Percentiles rank a stretch among this genome's conserved stretches.
Conservation (phyloP, 2,329 filamentous ascomycete genomes). For the Monilinia laxa region DNA sequence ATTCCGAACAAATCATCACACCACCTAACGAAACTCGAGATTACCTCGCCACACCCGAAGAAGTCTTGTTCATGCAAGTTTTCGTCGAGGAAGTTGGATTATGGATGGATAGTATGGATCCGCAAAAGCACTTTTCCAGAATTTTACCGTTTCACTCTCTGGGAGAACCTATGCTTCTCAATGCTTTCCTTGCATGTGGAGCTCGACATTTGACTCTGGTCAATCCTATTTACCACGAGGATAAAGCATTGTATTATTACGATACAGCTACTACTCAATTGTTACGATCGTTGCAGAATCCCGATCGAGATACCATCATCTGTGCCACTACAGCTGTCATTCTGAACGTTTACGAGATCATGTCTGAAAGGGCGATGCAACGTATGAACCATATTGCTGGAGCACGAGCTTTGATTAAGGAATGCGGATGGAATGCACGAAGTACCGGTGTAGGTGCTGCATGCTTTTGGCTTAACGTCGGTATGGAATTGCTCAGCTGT, state of each 20-base stretch:
- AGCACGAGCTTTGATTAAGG: slow-evolving; percentile 80
- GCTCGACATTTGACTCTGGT: slow-evolving; percentile 76
- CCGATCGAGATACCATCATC: slow-evolving; percentile 77
- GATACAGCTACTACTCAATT: slow-evolving; percentile 80
- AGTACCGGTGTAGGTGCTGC: slow-evolving; percentile 77
- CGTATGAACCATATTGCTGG: slow-evolving; percentile 90
- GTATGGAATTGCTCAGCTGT: slow-evolving; percentile 86
- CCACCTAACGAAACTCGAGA: slow-evolving; percentile 52
- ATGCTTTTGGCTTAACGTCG: slow-evolving; percentile 93
- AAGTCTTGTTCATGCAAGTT: slow-evolving; percentile 85
- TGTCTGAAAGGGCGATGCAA: slow-evolving; percentile 76
- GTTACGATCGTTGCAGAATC: slow-evolving; percentile 75
- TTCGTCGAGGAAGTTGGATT: slow-evolving; percentile 87
- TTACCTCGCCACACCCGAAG: slow-evolving; percentile 71
- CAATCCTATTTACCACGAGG: slow-evolving; percentile 68
- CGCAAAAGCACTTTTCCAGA: slow-evolving; percentile 80
- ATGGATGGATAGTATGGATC: slow-evolving; percentile 94
- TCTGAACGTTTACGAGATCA: slow-evolving; percentile 88
- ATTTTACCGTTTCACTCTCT: slow-evolving; percentile 81
- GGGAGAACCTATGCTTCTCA: slow-evolving; percentile 81
- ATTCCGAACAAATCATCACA: slow-evolving; percentile 39
- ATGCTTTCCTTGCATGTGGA: slow-evolving; percentile 85
- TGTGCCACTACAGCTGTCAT: slow-evolving; percentile 87
- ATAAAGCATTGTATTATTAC: slow-evolving; percentile 80
- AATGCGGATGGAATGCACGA: slow-evolving; percentile 83